These are phyloP conservation scores for Geoglossum glabrum DNA, from an alignment of 495 filamentous ascomycete species.

Conservation along the genomic window DNA sequence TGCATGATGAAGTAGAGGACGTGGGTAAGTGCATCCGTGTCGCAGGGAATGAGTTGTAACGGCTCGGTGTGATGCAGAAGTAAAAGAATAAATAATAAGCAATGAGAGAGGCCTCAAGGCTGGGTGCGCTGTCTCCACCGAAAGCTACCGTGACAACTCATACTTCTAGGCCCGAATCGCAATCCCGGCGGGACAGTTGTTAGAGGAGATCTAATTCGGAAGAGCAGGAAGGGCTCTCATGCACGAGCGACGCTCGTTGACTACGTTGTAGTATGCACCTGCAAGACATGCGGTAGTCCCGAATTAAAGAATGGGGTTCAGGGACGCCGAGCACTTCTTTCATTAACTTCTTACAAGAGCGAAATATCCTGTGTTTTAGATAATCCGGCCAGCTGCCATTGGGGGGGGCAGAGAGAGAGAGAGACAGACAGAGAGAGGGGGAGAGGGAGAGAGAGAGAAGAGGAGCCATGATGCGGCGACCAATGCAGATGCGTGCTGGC, in stretches of 20 bases:
- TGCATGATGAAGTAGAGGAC: slow-evolving; percentile 1
- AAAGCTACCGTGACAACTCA: slow-evolving; percentile 1
- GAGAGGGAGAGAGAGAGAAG: too few relatives aligned
- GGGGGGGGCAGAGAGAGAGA: too few relatives aligned
- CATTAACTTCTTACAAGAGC: not conserved
- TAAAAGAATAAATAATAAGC: not conserved
- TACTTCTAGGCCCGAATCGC: not conserved
- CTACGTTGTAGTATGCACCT: not conserved
- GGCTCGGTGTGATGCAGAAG: not conserved
- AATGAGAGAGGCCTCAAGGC: not conserved
- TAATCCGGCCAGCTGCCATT: not conserved
- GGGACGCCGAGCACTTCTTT: not conserved
- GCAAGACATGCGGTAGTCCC: not conserved
- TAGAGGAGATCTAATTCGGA: not conserved
- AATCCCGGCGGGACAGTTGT: not conserved
- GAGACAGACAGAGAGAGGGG: too few relatives aligned
- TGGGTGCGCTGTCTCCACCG: not conserved
- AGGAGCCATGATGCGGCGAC: not conserved
- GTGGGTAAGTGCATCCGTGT: not conserved
- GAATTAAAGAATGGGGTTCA: not conserved
- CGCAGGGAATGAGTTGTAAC: not conserved
- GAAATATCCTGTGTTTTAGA: not conserved
- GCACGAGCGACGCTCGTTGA: not conserved
- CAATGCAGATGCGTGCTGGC: not conserved
- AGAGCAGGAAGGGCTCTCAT: not conserved